Evolutionary conservation across 1,139 yeast genomes (phyloP), one percentile per base, ranked within the genome.

Genomic region (Taiozyma sp.): DNA sequence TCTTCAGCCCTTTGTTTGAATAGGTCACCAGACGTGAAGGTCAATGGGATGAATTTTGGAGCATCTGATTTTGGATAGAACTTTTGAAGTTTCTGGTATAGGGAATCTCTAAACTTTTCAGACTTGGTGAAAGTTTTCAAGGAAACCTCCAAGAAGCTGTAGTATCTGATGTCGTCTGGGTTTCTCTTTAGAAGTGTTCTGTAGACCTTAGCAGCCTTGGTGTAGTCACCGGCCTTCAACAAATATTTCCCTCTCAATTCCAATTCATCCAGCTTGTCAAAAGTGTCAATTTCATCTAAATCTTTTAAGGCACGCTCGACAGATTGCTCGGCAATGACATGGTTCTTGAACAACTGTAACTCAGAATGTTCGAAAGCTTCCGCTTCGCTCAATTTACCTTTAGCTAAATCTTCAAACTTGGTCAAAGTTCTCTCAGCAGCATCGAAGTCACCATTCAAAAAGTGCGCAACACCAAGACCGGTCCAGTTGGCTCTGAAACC

Each of bases 401-500:
- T 80, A 43, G 89, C 81, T 39, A 90, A 73, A 22, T 78, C 82
- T 64, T 91, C 96, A 60, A 89, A 89, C 61, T 87, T 84, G 30
- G 79, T 67, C 60, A 92, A 76, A 4, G 95, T 87, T 50, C 80
- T 78, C 53, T 85, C 83, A 4, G 97, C 95, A 16, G 79, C 80
- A 36, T 72, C 72, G 63, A 75, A 79, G 63, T 92, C 90, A 29
- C 80, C 78, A 63, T 79, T 80, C 64, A 92, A 74, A 66, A 88
- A 90, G 63, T 87, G 90, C 0, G 97, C 96, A 42, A 89, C 76
- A 0, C 97, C 97, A 51, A 88, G 75, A 0, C 87, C 86, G 3
- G 96, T 87, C 97, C 98, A 95, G 64, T 90, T 87, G 58, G 95
- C 93, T 58, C 97, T 80, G 65, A 81, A 86, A 0, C 96, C 96